Conservation (phyloP, 345 rosid species). For the Carallia pectinifolia region DNA sequence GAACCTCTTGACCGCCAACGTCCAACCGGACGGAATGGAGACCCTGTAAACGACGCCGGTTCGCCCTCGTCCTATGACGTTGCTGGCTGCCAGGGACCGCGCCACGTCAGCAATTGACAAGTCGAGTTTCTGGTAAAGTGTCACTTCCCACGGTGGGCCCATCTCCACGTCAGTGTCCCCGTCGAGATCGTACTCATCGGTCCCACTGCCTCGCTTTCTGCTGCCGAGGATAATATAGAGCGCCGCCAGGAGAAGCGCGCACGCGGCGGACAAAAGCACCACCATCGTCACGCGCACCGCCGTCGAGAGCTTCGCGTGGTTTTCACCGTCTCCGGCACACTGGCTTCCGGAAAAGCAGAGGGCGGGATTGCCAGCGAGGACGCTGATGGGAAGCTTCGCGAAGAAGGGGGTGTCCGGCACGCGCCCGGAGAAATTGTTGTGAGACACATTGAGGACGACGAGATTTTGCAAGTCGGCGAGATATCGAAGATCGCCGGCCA, state of each 20-base stretch:
- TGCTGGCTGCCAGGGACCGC: slow-evolving; percentile 46
- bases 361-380: slow-evolving; percentile 58
- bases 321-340: slow-evolving; percentile 27
- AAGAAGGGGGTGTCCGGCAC: slow-evolving; percentile 81
- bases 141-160: slow-evolving; percentile 84
- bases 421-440: slow-evolving; percentile 73
- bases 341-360: slow-evolving; percentile 55
- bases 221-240: slow-evolving; percentile 57
- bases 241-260: slow-evolving; percentile 61
- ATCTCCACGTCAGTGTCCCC: slow-evolving; percentile 43
- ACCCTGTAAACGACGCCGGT: slow-evolving; percentile 78
- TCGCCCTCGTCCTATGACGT: slow-evolving; percentile 72
- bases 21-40: slow-evolving; percentile 46
- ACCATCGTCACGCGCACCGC: slow-evolving; percentile 62
- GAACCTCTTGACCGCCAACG: slow-evolving; percentile 71
- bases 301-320: slow-evolving; percentile 12
- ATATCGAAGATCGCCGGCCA: slow-evolving; percentile 55
- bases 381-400: slow-evolving; percentile 69
- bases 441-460: slow-evolving; percentile 79
- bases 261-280: slow-evolving; percentile 57
- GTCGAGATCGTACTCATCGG: slow-evolving; percentile 34
- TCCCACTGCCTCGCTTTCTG: slow-evolving; percentile 33
- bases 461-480: slow-evolving; percentile 72
- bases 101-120: slow-evolving; percentile 66
- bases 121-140: slow-evolving; percentile 78